Percentiles rank a stretch among this genome's conserved stretches.
Evolutionary conservation across 2,329 filamentous ascomycete genomes (phyloP).

Genomic region (Aurifilum marmelostoma): DNA sequence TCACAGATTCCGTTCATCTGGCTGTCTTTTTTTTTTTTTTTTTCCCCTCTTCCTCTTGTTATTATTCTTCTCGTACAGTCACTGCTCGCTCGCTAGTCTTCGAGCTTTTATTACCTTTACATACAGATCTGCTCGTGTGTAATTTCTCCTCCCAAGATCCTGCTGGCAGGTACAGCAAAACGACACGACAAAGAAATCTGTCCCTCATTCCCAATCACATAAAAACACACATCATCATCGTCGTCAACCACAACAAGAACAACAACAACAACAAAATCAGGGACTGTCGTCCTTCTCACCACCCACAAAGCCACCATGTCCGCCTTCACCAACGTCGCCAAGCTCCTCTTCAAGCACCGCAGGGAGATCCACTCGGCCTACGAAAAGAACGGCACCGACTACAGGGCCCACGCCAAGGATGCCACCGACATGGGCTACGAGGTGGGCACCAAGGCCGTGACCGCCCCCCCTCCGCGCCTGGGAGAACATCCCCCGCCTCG

Average conservation of each 20-base stretch:
- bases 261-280: not conserved
- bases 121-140: not conserved
- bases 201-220: not conserved
- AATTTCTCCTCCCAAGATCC: not conserved
- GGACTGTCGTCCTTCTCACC: not conserved
- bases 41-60: not conserved
- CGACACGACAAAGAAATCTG: no score
- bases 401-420: constrained; percentile 24
- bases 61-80: not conserved
- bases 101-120: not conserved
- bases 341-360: constrained; percentile 22
- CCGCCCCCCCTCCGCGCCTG: constrained; percentile 52
- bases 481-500: constrained; percentile 51
- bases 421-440: constrained; percentile 22
- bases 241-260: no score
- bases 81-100: not conserved
- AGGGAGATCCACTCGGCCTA: constrained; percentile 20
- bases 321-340: constrained; percentile 16
- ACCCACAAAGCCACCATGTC: constrained; percentile 8
- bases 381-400: constrained; percentile 27
- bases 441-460: constrained; percentile 46
- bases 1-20: constrained; percentile 1
- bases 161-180: constrained; percentile 6
- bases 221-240: no score
- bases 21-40: not conserved